Base-by-base conservation (phyloP, 441 rosid species). In the Biscutella laevigata region DNA sequence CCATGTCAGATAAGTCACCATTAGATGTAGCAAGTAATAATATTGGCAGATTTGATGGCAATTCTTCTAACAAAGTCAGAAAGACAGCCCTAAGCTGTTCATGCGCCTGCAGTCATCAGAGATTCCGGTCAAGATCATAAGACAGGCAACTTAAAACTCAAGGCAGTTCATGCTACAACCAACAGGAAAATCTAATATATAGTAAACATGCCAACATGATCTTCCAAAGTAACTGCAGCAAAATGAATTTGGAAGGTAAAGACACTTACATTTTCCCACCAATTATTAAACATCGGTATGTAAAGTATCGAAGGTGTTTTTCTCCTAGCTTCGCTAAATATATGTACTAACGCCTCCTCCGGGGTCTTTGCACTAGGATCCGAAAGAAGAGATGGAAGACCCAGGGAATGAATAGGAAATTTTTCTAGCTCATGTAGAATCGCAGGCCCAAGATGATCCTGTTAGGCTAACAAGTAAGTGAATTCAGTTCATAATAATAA, bases 381-480 rank as follows among this genome's bases (percentile, higher is more conserved):
- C 9, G 96, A 94, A 64, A 94, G 96, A 60, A 94, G 96, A 62
- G 99, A 83, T 6, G 97, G 82, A 76, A 94, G 99, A 44, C 99
- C 99, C 59, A 94, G 81, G 39, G 97, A 89, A 67, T 86, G 97
- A 61, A 94, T 94, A 11, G 99, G 99, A 72, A 86, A 86, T 47
- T 86, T 94, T 82, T 94, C 99, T 72, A 94, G 75, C 71, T 94
- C 94, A 69, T 94, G 99, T 53, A 94, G 71, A 67, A 94, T 69
- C 41, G 99, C 95, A 66, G 99, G 99, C 69, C 97, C 99, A 62
- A 94, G 84, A 73, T 94, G 99, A 89, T 94, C 99, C 97, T 94
- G 95, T 67, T 71, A 74, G 68, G 75, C 79, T 79, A 77, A 76
- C 81, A 78, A 80, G 92, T 81, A 70, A 77, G 94, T 86, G 75